phyloP scores from a whole-genome alignment of 75 land plant species.

The Pseudotsuga menziesii region DNA sequence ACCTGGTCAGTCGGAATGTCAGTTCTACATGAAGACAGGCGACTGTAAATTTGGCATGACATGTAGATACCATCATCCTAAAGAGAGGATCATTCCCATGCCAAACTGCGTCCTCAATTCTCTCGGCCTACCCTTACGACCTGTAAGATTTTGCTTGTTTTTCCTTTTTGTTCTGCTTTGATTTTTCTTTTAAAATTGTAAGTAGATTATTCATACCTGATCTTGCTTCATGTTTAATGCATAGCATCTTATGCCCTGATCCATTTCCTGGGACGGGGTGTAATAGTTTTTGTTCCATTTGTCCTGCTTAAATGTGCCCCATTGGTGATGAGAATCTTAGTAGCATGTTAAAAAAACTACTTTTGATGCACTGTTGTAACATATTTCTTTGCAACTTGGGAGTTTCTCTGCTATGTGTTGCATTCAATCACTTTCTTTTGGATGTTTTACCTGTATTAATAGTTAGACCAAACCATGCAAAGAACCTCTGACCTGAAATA shows the following conservation, averaged over 20 bases:
- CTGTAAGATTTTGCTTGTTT: constrained; percentile 49
- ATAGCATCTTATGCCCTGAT: background rate
- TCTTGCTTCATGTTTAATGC: background rate
- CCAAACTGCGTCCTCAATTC: constrained; percentile 79
- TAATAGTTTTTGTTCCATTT: background rate
- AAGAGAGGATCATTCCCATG: constrained; percentile 66
- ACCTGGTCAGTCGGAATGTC: constrained; percentile 90
- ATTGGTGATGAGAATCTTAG: background rate
- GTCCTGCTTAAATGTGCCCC: too few relatives aligned
- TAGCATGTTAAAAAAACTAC: background rate
- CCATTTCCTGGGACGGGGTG: background rate
- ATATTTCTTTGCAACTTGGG: background rate
- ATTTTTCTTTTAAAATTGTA: background rate
- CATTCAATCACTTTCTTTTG: background rate
- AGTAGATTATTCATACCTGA: background rate
- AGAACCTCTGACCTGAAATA: too few relatives aligned
- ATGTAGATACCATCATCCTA: constrained; percentile 95
- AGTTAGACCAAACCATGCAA: background rate
- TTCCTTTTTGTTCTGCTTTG: background rate
- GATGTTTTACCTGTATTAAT: background rate
- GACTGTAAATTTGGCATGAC: constrained; percentile 96
- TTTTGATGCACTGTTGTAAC: background rate
- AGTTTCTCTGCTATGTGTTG: background rate
- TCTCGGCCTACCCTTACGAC: constrained; percentile 89
- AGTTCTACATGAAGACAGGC: constrained; percentile 98